Percentiles rank a stretch among this genome's conserved stretches.
These are phyloP conservation scores for Aspergillus latus DNA, from an alignment of 2,329 filamentous ascomycete genomes.

Conservation along the genomic window DNA sequence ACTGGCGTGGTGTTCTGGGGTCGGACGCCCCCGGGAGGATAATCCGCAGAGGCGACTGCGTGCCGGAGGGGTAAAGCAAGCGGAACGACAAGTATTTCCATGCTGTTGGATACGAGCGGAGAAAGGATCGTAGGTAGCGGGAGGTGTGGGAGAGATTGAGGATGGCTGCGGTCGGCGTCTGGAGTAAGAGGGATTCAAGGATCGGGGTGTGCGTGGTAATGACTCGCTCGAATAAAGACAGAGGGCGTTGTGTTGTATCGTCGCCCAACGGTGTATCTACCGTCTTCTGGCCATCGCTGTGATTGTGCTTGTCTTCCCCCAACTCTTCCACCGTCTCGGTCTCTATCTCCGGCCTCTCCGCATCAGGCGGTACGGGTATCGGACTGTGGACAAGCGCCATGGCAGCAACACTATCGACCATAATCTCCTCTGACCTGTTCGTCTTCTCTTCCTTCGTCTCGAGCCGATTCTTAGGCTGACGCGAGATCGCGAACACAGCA, in stretches of 20 bases:
- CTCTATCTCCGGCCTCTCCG: slow-evolving; percentile 9
- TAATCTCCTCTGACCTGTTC: slow-evolving; percentile 1
- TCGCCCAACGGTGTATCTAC: slow-evolving; percentile 29
- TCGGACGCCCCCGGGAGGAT: slow-evolving; percentile 35
- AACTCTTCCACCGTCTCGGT: slow-evolving; percentile 15
- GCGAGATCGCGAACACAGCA: slow-evolving; percentile 32
- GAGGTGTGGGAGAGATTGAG: slow-evolving; percentile 61
- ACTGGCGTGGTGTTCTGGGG: slow-evolving; percentile 46
- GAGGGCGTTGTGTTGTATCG: slow-evolving; percentile 27
- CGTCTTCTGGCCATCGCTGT: slow-evolving; percentile 18
- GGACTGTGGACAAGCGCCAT: slow-evolving; percentile 20
- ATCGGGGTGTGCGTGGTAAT: slow-evolving; percentile 58
- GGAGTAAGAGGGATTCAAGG: slow-evolving; percentile 58
- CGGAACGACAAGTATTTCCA: slow-evolving; percentile 63
- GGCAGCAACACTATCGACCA: slow-evolving; percentile 5
- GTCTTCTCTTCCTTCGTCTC: slow-evolving; percentile 4
- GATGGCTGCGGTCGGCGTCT: slow-evolving; percentile 57
- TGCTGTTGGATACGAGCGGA: slow-evolving; percentile 58
- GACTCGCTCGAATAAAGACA: slow-evolving; percentile 55
- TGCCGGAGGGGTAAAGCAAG: slow-evolving; percentile 45
- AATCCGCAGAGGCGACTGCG: slow-evolving; percentile 33
- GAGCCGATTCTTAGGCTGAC: slow-evolving; percentile 24
- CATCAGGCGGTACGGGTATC: slow-evolving; percentile 9
- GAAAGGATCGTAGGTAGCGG: slow-evolving; percentile 54
- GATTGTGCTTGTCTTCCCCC: slow-evolving; percentile 15